Evolutionary conservation across 768 basidiomycete species (phyloP), one percentile per base, ranked within the genome.

Genomic region (Rhizopogon sp.): DNA sequence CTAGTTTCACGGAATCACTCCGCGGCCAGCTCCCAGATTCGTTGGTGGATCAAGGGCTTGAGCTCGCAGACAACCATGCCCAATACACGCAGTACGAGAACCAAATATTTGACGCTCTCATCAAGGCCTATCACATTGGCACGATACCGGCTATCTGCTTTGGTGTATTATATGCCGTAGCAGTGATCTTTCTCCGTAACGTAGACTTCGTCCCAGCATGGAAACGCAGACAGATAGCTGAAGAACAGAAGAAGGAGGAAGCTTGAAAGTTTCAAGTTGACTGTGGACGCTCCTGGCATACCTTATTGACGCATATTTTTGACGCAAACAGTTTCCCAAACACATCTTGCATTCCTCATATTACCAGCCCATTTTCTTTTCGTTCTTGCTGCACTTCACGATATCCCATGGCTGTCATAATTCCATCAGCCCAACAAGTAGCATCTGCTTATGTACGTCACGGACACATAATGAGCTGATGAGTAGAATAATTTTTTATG

Each of bases 71-170:
- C 56, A 4, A 64, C 29, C 64, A 62, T 43, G 54, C 69, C 5
- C 55, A 55, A 29, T 70, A 71, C 37, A 70, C 69, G n/a, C 56
- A 72, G 51, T 70, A 70, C 53, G 65, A 71, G 54, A 57, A 64
- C 6, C 59, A 70, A 44, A 70, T 70, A 39, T 39, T 70, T 8
- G 52, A 62, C 22, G 69, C 69, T 14, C 69, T 70, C 39, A 67
- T 70, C 49, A 69, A 61, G 53, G 69, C 63, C 0, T 70, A 72
- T 62, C 69, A 72, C 49, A 44, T 71, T 28, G 69, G 71, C 10
- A 71, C 57, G 41, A 60, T 71, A 37, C 69, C 69, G 17, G 67
- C 70, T 39, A 56, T 70, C 54, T 70, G 69, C 46, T 70, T 70
- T 40, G 69, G 69, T 14, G 66, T 61, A 9, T 6, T 69, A 14